Conservation (phyloP, 176 grass and related monocot species). For the Microstegium vimineum region DNA sequence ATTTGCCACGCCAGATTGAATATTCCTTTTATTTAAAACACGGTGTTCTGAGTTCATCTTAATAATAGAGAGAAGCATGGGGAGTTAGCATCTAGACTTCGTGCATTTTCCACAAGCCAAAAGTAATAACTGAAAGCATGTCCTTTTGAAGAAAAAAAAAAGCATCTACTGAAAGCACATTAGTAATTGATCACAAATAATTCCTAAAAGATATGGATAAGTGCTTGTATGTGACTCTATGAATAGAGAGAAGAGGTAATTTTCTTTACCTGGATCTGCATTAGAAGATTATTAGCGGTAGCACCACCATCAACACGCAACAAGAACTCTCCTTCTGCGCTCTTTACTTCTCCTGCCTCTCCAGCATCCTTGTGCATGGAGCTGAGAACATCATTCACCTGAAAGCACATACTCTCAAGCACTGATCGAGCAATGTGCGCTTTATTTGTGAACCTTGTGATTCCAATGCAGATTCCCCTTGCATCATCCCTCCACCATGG, state of each 20-base stretch:
- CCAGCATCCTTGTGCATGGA: slow-evolving; percentile 94
- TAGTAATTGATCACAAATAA: no score
- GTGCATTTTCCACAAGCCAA: no score
- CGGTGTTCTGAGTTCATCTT: no score
- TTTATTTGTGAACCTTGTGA: slow-evolving; percentile 88
- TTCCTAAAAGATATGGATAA: no score
- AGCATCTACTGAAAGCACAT: no score
- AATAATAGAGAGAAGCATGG: no score
- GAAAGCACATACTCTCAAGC: slow-evolving; percentile 90
- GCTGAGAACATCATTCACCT: slow-evolving; percentile 87
- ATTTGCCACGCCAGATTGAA: neutral
- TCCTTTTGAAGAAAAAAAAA: no score
- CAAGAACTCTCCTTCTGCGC: slow-evolving; percentile 56
- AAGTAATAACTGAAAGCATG: no score
- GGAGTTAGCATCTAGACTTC: no score
- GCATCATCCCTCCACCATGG: slow-evolving; percentile 97
- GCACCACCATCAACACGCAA: slow-evolving; percentile 88
- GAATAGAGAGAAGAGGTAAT: neutral
- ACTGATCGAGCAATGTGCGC: slow-evolving; percentile 78
- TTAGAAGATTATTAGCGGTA: slow-evolving; percentile 83
- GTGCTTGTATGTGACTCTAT: no score
- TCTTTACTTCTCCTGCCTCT: slow-evolving; percentile 53
- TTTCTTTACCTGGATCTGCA: slow-evolving; percentile 81
- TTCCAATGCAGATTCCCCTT: slow-evolving; percentile 66
- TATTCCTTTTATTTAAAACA: neutral